Evolutionary conservation across 768 basidiomycete genomes (phyloP), one percentile per base, ranked within the genome.

Genomic region (Mycena floridula): DNA sequence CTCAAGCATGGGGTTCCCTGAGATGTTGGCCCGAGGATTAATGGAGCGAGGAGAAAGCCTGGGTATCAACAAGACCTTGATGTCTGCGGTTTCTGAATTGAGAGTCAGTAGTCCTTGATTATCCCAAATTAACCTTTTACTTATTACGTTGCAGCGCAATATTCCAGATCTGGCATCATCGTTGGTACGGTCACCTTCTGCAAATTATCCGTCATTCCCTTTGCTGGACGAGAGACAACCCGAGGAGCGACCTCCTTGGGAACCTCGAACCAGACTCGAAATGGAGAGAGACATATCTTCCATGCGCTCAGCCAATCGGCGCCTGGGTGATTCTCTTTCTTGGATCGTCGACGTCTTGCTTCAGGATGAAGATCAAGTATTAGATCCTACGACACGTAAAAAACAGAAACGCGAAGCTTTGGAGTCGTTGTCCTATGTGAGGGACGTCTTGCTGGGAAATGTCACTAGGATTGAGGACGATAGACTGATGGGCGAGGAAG

Each of bases 61-160:
- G 23, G 85, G 87, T n/a, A 85, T 89, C 48, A 90, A 90, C 60
- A 87, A 81, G 62, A 86, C 85, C 0, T 65, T 90, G 16, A 79
- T 85, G 77, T 86, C 74, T 58, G 88, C 88, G 0, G 82, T 91
- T 3, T 77, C 82, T 5, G 89, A 89, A 60, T 63, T 86, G 30
- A 81, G 77, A 63, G 92, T 88, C 53, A 54, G 76, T 55, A 24
- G 12, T 43, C 35, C 27, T n/a, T n/a, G n/a, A n/a, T n/a, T 45
- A 46, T 50, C 40, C 43, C 8, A 39, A 44, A 44, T 22, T 22
- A 21, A 5, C 27, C 7, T 24, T 22, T 41, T 40, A 43, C 23
- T 45, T 44, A 50, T 50, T 40, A 45, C 28, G 44, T 48, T 42
- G 3, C 49, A 91, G 89, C 82, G 80, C 44, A 94, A 90, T 59